Evolutionary conservation across 495 filamentous ascomycete genomes (phyloP).

Genomic region (Collariella sp.): DNA sequence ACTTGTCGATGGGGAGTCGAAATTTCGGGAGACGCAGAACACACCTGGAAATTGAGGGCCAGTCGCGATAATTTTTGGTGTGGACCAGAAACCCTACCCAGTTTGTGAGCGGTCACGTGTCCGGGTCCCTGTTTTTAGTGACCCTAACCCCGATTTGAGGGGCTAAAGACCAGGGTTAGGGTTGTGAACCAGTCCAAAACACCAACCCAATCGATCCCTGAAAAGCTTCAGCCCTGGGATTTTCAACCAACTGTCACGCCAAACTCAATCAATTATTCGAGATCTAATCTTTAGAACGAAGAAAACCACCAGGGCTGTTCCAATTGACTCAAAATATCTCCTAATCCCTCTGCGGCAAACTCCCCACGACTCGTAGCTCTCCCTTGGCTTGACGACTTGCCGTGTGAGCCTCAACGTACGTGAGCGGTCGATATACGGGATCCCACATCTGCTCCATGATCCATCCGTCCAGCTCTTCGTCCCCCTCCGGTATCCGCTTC

Average conservation of each 20-base stretch:
- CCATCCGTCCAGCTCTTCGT: conserved; percentile 64
- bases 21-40: conserved; percentile 26
- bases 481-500: conserved; percentile 50
- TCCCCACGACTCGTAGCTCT: conserved; percentile 47
- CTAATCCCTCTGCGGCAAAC: conserved; percentile 3
- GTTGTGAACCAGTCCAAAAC: too few species aligned
- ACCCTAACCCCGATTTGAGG: conserved; percentile 10
- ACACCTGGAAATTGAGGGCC: conserved; percentile 24
- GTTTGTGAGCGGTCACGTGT: conserved; percentile 27
- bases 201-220: too few species aligned
- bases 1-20: conserved; percentile 30
- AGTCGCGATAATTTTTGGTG: conserved; percentile 33
- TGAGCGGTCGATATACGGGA: conserved; percentile 58
- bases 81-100: conserved; percentile 32
- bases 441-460: conserved; percentile 89
- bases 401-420: conserved; percentile 39
- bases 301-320: too few species aligned
- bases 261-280: too few species aligned
- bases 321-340: too few species aligned
- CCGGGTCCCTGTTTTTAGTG: too few species aligned
- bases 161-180: not conserved
- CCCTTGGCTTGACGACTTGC: conserved; percentile 51
- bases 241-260: too few species aligned
- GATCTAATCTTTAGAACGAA: too few species aligned
- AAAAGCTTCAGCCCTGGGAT: too few species aligned